phyloP scores from a whole-genome alignment of 2,329 filamentous ascomycete species.

The Nothophoma quercina region DNA sequence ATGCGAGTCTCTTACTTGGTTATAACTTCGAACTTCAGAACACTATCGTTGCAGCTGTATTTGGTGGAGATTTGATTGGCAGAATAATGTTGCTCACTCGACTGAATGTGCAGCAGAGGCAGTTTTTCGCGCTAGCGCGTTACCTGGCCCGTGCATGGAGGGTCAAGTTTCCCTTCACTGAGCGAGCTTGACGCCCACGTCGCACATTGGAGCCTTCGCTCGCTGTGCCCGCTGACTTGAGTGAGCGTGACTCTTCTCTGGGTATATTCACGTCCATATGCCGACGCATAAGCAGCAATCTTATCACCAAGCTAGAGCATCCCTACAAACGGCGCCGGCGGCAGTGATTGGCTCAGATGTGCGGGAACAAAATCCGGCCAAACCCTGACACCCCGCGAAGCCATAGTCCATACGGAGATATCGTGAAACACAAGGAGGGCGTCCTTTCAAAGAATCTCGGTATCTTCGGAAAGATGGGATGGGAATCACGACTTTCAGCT shows the following conservation, averaged over 20 bases:
- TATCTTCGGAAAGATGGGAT: neutral
- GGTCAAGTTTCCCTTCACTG: slow-evolving; percentile 10
- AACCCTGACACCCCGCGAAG: slow-evolving; percentile 6
- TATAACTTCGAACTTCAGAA: too few species aligned
- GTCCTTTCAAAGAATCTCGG: neutral
- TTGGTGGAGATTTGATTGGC: neutral
- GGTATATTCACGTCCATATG: neutral
- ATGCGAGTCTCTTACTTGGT: too few species aligned
- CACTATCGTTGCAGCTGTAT: neutral
- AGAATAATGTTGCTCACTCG: neutral
- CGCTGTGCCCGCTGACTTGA: neutral
- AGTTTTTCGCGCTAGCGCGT: slow-evolving; percentile 36
- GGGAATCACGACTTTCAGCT: neutral
- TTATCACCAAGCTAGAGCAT: neutral
- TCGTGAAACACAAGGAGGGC: slow-evolving; percentile 6
- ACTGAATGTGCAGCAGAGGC: slow-evolving; percentile 18
- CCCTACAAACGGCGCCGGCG: neutral
- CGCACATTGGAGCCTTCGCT: neutral
- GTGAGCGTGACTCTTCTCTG: neutral
- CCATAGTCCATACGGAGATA: slow-evolving; percentile 2
- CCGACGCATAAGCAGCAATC: neutral
- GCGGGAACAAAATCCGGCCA: neutral
- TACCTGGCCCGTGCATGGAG: slow-evolving; percentile 16
- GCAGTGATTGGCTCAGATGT: slow-evolving; percentile 2
- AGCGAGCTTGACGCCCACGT: neutral